Conservation (phyloP, 441 rosid species). For the Populus trichocarpa region DNA sequence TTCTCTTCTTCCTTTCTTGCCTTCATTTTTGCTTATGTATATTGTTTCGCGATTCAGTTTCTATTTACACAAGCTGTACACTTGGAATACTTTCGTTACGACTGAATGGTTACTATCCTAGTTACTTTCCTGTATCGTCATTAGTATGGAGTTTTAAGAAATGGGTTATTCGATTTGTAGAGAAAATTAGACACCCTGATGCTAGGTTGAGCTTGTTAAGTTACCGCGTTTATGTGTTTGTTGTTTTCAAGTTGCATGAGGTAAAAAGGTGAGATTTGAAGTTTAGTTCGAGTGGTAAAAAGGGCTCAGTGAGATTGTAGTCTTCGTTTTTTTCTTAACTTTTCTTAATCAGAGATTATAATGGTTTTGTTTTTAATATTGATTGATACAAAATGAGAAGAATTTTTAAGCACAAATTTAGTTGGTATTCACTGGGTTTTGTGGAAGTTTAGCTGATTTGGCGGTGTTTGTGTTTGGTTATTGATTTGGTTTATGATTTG, state of each 20-base stretch:
- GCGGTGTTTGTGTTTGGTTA: background rate
- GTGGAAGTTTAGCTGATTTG: background rate
- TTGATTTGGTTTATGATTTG: background rate
- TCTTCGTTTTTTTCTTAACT: background rate
- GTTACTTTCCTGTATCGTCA: background rate
- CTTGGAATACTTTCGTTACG: background rate
- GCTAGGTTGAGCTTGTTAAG: background rate
- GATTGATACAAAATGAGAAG: background rate
- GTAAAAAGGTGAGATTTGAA: background rate
- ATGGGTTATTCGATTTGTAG: background rate
- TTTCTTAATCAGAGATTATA: background rate
- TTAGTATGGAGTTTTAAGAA: background rate
- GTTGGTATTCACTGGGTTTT: background rate
- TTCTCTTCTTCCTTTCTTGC: background rate
- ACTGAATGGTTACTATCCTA: background rate
- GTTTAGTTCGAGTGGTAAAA: background rate
- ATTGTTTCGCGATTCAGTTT: background rate
- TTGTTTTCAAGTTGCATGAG: background rate
- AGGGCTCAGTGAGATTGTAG: background rate
- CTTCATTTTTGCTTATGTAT: background rate
- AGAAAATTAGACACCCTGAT: background rate
- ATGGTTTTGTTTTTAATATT: background rate
- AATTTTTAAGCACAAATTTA: background rate
- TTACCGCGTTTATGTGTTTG: background rate
- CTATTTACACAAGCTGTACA: background rate